Conservation (phyloP, 2,329 filamentous ascomycete species). For the Ascochyta rabiei region DNA sequence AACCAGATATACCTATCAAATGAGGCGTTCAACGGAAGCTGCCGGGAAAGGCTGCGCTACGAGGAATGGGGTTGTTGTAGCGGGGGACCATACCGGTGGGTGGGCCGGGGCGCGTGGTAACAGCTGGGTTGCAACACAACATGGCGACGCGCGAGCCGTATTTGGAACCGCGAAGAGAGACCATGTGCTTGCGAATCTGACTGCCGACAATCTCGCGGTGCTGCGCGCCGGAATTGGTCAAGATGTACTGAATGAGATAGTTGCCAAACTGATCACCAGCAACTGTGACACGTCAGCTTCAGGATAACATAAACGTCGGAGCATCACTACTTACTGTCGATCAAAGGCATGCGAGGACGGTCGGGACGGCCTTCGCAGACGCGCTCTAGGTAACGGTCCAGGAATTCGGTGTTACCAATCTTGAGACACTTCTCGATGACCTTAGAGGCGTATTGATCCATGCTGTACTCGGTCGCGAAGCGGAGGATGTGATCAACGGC, state of each 20-base stretch:
- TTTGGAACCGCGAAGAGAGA: constrained; percentile 95
- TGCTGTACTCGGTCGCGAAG: constrained; percentile 94
- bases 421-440: constrained; percentile 99
- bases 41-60: constrained; percentile 32
- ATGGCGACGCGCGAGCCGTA: constrained; percentile 98
- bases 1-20: constrained; percentile 21
- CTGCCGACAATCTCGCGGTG: constrained; percentile 92
- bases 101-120: constrained; percentile 86
- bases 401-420: constrained; percentile 88
- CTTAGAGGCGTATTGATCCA: constrained; percentile 98
- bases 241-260: constrained; percentile 96
- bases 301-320: not conserved
- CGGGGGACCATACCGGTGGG: constrained; percentile 64
- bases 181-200: constrained; percentile 98
- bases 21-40: constrained; percentile 34
- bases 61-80: constrained; percentile 37
- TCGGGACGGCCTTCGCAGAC: constrained; percentile 91
- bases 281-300: constrained; percentile 55
- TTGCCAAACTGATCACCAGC: constrained; percentile 99
- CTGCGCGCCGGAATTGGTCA: constrained; percentile 83
- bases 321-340: constrained; percentile 71
- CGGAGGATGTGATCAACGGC: constrained; percentile 95
- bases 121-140: constrained; percentile 95
- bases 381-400: constrained; percentile 88
- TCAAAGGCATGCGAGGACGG: constrained; percentile 92